phyloP scores from a whole-genome alignment of 495 filamentous ascomycete genomes.

The Penicillium simplicissimum region DNA sequence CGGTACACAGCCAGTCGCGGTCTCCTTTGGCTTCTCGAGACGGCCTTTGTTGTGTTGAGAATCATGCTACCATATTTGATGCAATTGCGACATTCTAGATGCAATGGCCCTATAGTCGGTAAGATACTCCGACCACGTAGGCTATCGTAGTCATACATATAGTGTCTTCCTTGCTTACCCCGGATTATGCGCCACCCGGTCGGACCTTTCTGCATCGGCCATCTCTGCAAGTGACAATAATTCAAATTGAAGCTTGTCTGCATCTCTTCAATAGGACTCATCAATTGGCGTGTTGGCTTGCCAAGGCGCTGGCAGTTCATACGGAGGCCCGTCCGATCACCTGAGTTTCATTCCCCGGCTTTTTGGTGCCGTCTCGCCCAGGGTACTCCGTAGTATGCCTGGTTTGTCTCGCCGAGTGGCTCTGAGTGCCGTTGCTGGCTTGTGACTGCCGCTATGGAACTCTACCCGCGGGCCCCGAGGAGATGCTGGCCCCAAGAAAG shows the following conservation, averaged over 20 bases:
- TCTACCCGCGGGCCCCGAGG: not conserved
- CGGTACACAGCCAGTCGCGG: slow-evolving; percentile 8
- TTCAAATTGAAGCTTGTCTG: not conserved
- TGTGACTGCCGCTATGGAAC: slow-evolving; percentile 2
- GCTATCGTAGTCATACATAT: not conserved
- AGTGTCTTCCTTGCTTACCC: not conserved
- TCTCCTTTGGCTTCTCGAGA: not conserved
- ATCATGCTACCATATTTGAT: too few relatives aligned
- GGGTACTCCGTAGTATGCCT: not conserved
- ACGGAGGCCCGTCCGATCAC: slow-evolving; percentile 20
- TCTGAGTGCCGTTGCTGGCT: slow-evolving; percentile 3
- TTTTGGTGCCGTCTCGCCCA: slow-evolving; percentile 4
- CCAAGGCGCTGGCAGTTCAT: not conserved
- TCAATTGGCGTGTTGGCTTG: slow-evolving; percentile 6
- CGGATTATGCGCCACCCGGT: not conserved
- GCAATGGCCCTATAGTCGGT: too few relatives aligned
- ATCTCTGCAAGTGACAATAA: not conserved
- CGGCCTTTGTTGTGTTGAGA: not conserved
- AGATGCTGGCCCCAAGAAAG: not conserved
- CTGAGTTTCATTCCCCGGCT: slow-evolving; percentile 9
- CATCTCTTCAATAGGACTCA: not conserved
- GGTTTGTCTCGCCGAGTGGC: not conserved
- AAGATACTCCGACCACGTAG: too few relatives aligned
- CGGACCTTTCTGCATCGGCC: slow-evolving; percentile 4
- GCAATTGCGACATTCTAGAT: too few relatives aligned